These are phyloP conservation scores for Cyberlindnera nakhonratchasimensis DNA, from an alignment of 805 yeast genomes.

Conservation along the genomic window DNA sequence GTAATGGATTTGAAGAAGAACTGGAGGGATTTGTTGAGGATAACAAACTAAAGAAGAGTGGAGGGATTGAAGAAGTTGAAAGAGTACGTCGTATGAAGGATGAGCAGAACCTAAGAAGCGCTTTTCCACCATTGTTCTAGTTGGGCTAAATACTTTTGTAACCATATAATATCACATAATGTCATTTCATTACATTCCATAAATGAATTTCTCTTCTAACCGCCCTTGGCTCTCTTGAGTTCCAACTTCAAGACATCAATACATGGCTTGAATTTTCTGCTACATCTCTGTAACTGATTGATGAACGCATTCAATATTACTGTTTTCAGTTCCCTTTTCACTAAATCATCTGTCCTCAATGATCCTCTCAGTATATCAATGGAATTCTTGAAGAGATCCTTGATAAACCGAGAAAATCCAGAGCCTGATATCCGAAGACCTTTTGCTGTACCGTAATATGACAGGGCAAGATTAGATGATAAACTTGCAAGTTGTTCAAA, in stretches of 20 bases:
- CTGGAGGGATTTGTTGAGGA: slow-evolving; percentile 81
- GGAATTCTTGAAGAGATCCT: slow-evolving; percentile 5
- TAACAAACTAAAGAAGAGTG: slow-evolving; percentile 70
- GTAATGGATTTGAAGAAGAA: slow-evolving; percentile 78
- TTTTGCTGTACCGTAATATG: slow-evolving; percentile 16
- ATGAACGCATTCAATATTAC: neutral
- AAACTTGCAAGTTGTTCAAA: slow-evolving; percentile 21
- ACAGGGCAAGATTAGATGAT: slow-evolving; percentile 18
- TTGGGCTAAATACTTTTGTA: neutral
- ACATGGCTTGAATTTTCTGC: neutral
- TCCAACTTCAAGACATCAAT: neutral
- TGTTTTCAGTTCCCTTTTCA: neutral
- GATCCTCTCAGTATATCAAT: neutral
- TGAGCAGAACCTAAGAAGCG: slow-evolving; percentile 60
- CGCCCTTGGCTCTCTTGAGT: neutral
- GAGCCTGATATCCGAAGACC: neutral
- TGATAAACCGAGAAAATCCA: slow-evolving; percentile 12
- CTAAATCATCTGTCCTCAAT: neutral
- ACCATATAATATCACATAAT: neutral
- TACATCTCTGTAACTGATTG: neutral
- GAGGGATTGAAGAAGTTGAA: slow-evolving; percentile 88
- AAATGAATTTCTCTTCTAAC: too few relatives aligned
- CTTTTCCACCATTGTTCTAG: slow-evolving; percentile 31
- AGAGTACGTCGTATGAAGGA: slow-evolving; percentile 63
- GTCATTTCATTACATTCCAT: neutral